Percentiles rank a stretch among this genome's conserved stretches.
Conservation (phyloP, 768 basidiomycete genomes). For the Coprinellus aureogranulatus region DNA sequence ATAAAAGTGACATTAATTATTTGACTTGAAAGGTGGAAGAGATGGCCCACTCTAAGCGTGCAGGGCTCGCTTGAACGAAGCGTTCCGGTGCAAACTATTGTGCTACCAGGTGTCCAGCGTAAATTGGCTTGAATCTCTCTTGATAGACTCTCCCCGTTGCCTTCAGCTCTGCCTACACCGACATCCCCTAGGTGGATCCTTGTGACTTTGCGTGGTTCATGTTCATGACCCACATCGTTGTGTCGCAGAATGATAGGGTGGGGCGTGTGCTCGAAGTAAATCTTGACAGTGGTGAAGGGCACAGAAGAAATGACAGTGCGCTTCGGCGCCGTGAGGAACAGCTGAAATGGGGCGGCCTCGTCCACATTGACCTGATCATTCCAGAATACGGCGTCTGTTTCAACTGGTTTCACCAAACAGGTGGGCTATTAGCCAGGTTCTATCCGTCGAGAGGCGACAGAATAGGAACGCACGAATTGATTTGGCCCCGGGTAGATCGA, state of each 20-base stretch:
- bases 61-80: constrained; percentile 50
- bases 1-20: constrained; percentile 2
- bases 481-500: constrained; percentile 63
- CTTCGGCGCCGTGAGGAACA: constrained; percentile 56
- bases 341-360: constrained; percentile 69
- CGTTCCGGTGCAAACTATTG: constrained; percentile 60
- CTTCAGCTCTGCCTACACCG: no score
- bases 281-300: constrained; percentile 56
- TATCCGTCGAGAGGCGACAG: neutral
- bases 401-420: constrained; percentile 48
- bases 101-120: constrained; percentile 55
- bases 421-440: neutral
- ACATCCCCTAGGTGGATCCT: constrained; percentile 49
- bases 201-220: constrained; percentile 26
- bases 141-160: no score
- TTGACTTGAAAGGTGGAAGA: neutral
- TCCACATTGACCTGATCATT: constrained; percentile 55
- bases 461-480: constrained; percentile 55
- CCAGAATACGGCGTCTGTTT: constrained; percentile 72
- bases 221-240: constrained; percentile 15
- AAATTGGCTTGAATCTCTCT: constrained; percentile 33
- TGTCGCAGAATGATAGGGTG: constrained; percentile 55
- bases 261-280: constrained; percentile 54
- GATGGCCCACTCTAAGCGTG: constrained; percentile 49
- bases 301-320: constrained; percentile 51